phyloP scores from a whole-genome alignment of 2,329 filamentous ascomycete species.

The Paraphaeosphaeria sporulosa region DNA sequence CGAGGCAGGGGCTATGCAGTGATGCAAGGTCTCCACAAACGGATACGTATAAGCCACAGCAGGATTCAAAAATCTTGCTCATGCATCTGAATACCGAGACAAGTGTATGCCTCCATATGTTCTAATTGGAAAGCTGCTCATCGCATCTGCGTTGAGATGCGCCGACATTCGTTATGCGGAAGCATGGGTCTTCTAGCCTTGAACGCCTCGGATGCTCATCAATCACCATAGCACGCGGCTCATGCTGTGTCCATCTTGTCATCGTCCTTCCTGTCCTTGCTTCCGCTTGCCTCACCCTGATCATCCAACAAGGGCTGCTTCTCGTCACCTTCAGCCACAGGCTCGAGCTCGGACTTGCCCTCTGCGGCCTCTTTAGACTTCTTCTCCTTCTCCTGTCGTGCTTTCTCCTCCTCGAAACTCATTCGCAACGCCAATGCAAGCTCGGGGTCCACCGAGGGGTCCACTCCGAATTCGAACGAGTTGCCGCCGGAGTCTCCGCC shows the following conservation, averaged over 20 bases:
- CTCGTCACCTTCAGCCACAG: slow-evolving; percentile 75
- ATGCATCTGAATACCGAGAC: not conserved
- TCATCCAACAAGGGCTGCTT: slow-evolving; percentile 69
- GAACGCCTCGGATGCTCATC: slow-evolving; percentile 37
- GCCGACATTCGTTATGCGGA: slow-evolving; percentile 16
- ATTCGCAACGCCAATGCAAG: slow-evolving; percentile 92
- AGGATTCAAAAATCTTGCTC: not conserved
- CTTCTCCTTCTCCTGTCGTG: slow-evolving; percentile 85
- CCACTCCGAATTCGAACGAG: slow-evolving; percentile 87
- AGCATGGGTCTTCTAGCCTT: slow-evolving; percentile 31
- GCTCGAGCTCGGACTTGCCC: slow-evolving; percentile 78
- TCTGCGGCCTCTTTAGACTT: slow-evolving; percentile 75
- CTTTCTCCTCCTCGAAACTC: slow-evolving; percentile 98
- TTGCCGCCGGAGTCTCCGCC: slow-evolving; percentile 63
- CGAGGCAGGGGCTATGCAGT: not conserved
- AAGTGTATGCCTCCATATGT: not conserved
- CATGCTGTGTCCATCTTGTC: slow-evolving; percentile 95
- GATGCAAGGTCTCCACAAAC: not conserved
- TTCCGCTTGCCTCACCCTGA: slow-evolving; percentile 68
- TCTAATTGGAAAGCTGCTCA: not conserved
- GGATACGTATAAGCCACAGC: not conserved
- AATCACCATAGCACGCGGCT: slow-evolving; percentile 23
- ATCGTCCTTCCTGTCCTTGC: slow-evolving; percentile 62
- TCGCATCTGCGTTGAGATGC: slow-evolving; percentile 9
- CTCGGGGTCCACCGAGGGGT: slow-evolving; percentile 91